These are phyloP conservation scores for Xylaria sp. DNA, from an alignment of 495 filamentous ascomycete genomes.

Conservation along the genomic window DNA sequence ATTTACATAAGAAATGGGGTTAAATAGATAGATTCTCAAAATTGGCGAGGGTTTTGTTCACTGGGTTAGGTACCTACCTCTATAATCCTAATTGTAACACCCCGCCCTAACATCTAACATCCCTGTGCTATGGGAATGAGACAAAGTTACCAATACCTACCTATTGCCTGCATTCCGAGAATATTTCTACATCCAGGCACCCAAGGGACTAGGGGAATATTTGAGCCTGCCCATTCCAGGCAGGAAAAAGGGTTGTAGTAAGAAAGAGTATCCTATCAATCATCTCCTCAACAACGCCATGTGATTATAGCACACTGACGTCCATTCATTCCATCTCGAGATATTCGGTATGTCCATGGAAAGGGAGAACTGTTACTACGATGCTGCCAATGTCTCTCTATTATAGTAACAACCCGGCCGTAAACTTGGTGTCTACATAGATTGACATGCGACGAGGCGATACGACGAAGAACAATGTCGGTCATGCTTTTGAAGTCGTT, in stretches of 20 bases:
- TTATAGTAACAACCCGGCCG: background rate
- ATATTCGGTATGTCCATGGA: background rate
- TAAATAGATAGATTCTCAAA: too few species aligned
- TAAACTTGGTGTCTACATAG: background rate
- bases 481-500: background rate
- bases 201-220: too few species aligned
- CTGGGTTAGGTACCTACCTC: too few species aligned
- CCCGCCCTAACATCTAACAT: too few species aligned
- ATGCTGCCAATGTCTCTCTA: background rate
- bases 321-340: background rate
- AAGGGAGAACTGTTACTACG: background rate
- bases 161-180: background rate
- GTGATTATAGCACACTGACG: background rate
- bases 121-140: background rate
- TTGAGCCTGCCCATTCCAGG: background rate
- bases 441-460: background rate
- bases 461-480: background rate
- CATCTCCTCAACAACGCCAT: background rate
- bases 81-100: background rate
- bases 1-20: too few species aligned
- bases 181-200: too few species aligned
- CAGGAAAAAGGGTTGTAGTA: background rate
- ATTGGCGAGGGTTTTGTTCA: background rate
- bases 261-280: background rate
- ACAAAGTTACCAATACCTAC: background rate